Evolutionary conservation across 208 protist species (phyloP).

Genomic region (Naegleria fowleri): DNA sequence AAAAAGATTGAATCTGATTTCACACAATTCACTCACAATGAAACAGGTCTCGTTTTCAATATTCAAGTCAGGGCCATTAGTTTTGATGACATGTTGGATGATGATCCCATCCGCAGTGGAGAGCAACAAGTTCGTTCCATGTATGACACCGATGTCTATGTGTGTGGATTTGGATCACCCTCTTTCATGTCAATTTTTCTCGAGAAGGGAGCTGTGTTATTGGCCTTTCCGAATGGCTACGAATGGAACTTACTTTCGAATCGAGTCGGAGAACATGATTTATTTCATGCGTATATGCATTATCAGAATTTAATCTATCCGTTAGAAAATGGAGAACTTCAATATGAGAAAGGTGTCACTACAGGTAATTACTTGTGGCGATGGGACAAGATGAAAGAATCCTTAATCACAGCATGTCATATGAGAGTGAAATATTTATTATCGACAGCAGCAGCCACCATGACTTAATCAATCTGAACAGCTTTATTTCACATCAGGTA

Average conservation of each 20-base stretch:
- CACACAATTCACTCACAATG: not conserved
- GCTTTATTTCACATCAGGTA: too few relatives aligned
- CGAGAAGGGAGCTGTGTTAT: not conserved
- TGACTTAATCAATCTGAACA: too few relatives aligned
- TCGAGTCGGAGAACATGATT: not conserved
- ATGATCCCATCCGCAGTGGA: not conserved
- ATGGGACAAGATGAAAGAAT: too few relatives aligned
- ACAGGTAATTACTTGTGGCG: too few relatives aligned
- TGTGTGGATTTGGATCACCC: not conserved
- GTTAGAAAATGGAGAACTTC: not conserved
- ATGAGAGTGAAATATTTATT: too few relatives aligned
- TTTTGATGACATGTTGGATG: not conserved
- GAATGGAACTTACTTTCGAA: not conserved
- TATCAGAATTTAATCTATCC: not conserved
- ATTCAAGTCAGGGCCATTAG: not conserved
- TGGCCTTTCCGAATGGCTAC: not conserved
- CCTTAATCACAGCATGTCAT: too few relatives aligned
- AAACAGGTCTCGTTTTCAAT: not conserved
- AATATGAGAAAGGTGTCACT: too few relatives aligned
- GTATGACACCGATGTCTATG: not conserved
- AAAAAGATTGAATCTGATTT: not conserved
- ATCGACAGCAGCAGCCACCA: too few relatives aligned
- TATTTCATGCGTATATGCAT: not conserved
- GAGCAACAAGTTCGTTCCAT: not conserved
- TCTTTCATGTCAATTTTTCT: not conserved